Conservation (phyloP, 352 stramenopile genomes). For the Pythium plurisporium region DNA sequence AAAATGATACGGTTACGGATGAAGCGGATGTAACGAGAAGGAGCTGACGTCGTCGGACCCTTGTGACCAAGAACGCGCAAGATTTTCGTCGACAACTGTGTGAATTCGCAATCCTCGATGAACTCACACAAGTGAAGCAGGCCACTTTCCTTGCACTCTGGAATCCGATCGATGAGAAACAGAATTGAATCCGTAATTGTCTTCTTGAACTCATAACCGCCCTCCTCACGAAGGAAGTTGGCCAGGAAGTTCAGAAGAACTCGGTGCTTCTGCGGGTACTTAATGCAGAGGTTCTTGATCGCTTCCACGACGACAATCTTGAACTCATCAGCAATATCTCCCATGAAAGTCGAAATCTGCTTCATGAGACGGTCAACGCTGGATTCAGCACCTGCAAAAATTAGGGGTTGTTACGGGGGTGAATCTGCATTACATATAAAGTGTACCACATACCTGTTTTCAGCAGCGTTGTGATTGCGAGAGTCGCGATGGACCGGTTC, state of each 20-base stretch:
- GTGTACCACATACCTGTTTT: conserved; percentile 88
- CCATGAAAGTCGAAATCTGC: conserved; percentile 98
- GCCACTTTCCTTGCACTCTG: conserved; percentile 95
- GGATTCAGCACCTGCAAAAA: conserved; percentile 81
- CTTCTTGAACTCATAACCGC: conserved; percentile 99
- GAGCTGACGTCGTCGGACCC: conserved; percentile 91
- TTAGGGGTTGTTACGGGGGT: background rate
- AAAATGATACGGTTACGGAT: conserved; percentile 99
- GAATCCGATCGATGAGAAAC: conserved; percentile 95
- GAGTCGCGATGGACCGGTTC: conserved; percentile 97
- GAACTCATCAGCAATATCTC: conserved; percentile 99
- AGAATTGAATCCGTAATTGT: conserved; percentile 98
- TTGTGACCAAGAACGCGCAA: conserved; percentile 95
- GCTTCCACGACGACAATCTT: conserved; percentile 98
- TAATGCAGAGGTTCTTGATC: conserved; percentile 97
- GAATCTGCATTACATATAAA: background rate
- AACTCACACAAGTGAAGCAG: conserved; percentile 99
- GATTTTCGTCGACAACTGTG: conserved; percentile 90
- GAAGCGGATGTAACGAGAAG: conserved; percentile 98
- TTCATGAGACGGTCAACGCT: conserved; percentile 96
- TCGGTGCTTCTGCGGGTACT: conserved; percentile 97
- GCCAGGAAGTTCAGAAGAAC: conserved; percentile 97
- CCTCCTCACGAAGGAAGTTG: conserved; percentile 95
- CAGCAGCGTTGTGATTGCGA: conserved; percentile 98
- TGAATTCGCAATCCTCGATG: conserved; percentile 97